Conservation (phyloP, 768 basidiomycete species). For the Russula virescens region DNA sequence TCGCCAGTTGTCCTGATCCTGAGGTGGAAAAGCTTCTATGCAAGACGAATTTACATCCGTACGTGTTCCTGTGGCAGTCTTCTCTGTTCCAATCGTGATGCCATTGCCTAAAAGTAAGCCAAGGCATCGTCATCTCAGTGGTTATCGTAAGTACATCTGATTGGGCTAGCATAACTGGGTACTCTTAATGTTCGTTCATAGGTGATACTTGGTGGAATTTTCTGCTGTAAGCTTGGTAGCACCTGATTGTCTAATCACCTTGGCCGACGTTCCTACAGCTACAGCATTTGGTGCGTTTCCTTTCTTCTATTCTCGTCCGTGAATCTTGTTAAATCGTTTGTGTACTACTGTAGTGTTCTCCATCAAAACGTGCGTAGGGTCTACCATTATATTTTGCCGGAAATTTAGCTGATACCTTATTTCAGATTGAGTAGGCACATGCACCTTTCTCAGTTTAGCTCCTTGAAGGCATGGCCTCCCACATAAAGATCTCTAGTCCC, state of each 20-base stretch:
- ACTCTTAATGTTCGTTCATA: background rate
- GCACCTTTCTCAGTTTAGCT: too few species aligned
- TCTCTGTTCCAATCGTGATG: background rate
- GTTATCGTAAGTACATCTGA: background rate
- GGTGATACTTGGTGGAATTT: constrained; percentile 36
- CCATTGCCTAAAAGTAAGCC: constrained; percentile 1
- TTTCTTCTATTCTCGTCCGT: background rate
- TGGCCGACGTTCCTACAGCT: constrained; percentile 9
- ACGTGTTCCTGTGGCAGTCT: background rate
- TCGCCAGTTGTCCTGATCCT: background rate
- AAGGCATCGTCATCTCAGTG: background rate
- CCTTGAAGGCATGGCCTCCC: too few species aligned
- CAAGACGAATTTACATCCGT: constrained; percentile 5
- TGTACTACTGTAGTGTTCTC: constrained; percentile 45
- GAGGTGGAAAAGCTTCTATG: background rate
- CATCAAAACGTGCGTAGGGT: constrained; percentile 24
- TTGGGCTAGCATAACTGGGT: background rate
- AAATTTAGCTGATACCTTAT: too few species aligned
- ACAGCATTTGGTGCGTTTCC: constrained; percentile 25
- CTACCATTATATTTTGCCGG: background rate
- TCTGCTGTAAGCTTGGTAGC: constrained; percentile 36
- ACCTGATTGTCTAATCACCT: background rate
- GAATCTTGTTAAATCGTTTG: background rate
- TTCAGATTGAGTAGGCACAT: too few species aligned
- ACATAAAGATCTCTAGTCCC: too few species aligned